Base-by-base conservation (phyloP, 2,329 filamentous ascomycete genomes). In the Pseudogymnoascus destructans region DNA sequence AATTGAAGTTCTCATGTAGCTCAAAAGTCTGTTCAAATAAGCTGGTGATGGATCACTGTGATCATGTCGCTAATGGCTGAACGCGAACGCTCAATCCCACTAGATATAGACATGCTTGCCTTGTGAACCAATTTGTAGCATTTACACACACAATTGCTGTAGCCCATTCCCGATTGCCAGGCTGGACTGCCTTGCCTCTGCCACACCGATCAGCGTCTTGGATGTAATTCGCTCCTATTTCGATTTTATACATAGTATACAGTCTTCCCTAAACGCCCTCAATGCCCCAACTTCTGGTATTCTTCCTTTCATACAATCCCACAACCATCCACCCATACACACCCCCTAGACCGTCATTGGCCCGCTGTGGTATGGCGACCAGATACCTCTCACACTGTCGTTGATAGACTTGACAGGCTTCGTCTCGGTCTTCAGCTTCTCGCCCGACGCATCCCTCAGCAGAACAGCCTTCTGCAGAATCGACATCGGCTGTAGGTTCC, bases 401-500 rank as follows among this genome's bases (percentile, higher is more conserved):
- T 79, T 84, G 69, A 79, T 77, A 71, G 81, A 85, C 62, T 73
- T 76, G 56, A 86, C 80, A 8, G 83, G 79, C 73, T 85, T 86
- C 69, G 75, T 81, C 60, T 78, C 75, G 65, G 72, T 77, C 73
- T 75, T 81, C 67, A 87, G 71, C 77, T 86, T 88, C 72, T 89
- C 85, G 60, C 88, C 88, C 64, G 79, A 90, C 19, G 85, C 81
- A 70, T 89, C 82, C 60, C 86, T 78, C 66, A 93, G 70, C 61
- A 89, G 71, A 69, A 87, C 79, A 0, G 79, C 84, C 77, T 96
- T 96, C 69, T 89, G 78, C 58, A 91, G 70, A 35, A 98, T 85
- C 70, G 95, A 85, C 61, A 85, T 80, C 27, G 84, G 81, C 65
- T 90, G 84, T 69, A 96, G 72, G 67, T 95, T 97, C 65, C 86